phyloP scores from a whole-genome alignment of 169 alveolate species.

The Plasmodium blacklocki region DNA sequence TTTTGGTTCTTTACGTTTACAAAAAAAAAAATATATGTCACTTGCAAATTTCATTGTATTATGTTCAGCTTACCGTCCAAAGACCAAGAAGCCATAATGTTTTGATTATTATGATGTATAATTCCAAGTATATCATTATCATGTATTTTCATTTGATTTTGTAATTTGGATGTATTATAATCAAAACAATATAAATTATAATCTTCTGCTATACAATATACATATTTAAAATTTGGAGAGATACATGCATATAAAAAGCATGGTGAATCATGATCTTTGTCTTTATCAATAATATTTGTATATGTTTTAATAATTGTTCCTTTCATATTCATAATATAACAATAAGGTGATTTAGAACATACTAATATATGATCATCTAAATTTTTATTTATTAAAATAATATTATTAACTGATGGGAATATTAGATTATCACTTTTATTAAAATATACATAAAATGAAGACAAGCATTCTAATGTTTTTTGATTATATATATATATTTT shows the following conservation, averaged over 20 bases:
- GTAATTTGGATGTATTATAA: slow-evolving; percentile 76
- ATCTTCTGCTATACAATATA: slow-evolving; percentile 83
- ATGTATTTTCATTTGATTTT: slow-evolving; percentile 74
- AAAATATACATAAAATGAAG: slow-evolving; percentile 81
- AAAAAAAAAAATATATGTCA: not conserved
- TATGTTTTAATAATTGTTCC: slow-evolving; percentile 80
- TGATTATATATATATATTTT: slow-evolving; percentile 84
- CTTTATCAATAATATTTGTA: slow-evolving; percentile 68
- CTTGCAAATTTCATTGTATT: slow-evolving; percentile 24
- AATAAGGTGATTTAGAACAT: slow-evolving; percentile 82
- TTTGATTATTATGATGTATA: slow-evolving; percentile 32
- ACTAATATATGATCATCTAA: slow-evolving; percentile 81
- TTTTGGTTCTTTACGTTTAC: no score
- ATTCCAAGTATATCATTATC: slow-evolving; percentile 60
- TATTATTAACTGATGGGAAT: slow-evolving; percentile 31
- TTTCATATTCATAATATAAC: slow-evolving; percentile 80
- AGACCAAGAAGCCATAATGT: slow-evolving; percentile 74
- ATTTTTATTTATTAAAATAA: slow-evolving; percentile 63
- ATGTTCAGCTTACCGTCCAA: slow-evolving; percentile 60
- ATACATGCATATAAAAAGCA: slow-evolving; percentile 51
- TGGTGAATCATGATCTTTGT: slow-evolving; percentile 18
- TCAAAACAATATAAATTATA: slow-evolving; percentile 82
- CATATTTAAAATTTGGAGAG: slow-evolving; percentile 81
- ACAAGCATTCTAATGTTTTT: slow-evolving; percentile 80
- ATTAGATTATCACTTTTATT: slow-evolving; percentile 59